Evolutionary conservation across 305 asterid species (phyloP).

Genomic region (Solanum hybrid): DNA sequence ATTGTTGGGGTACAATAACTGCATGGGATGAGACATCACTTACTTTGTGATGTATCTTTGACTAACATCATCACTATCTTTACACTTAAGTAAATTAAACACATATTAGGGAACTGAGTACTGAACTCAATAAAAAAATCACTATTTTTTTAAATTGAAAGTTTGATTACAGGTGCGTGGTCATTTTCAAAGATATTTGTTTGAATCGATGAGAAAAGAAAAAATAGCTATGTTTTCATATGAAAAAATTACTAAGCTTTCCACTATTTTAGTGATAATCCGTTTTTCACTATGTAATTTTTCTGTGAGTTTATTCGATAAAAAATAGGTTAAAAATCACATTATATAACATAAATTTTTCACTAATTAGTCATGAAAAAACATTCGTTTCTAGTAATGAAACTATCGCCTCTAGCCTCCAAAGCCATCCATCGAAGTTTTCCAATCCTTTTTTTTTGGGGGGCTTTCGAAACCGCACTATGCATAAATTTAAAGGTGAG

Average conservation of each 20-base stretch:
- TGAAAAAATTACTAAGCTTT: too few species aligned
- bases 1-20: background rate
- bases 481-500: background rate
- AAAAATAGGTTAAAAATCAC: too few species aligned
- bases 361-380: too few species aligned
- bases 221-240: background rate
- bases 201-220: background rate
- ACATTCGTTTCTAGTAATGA: too few species aligned
- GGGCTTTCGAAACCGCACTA: background rate
- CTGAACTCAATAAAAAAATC: background rate
- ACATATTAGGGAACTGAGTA: background rate
- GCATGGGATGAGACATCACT: background rate
- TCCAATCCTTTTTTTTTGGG: background rate
- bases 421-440: background rate
- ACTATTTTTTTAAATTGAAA: too few species aligned
- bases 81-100: background rate
- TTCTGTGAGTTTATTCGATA: too few species aligned
- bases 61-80: background rate
- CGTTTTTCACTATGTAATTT: too few species aligned
- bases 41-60: background rate
- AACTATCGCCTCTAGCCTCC: background rate
- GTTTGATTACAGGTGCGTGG: background rate
- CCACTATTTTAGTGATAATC: too few species aligned
- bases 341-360: too few species aligned
- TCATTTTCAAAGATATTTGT: too few species aligned